Evolutionary conservation across 371 early-diverging fungal species (phyloP), one percentile per base, ranked within the genome.

Genomic region (Mucor velutinosus): DNA sequence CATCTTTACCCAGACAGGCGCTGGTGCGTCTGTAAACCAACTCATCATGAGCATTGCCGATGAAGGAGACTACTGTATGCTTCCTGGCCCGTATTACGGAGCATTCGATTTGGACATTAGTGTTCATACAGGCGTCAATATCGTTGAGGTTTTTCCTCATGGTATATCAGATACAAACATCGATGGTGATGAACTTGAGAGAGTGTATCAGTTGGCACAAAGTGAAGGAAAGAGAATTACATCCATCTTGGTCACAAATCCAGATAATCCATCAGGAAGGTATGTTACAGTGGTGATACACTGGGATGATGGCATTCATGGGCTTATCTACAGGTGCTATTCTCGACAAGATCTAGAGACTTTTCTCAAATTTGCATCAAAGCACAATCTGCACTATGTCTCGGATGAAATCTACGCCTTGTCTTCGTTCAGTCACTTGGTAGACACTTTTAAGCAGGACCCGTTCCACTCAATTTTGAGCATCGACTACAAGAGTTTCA

Each of bases 391-490:
- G 11, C 93, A 91, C 66, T 76, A 89, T n/a, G 72, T 93, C 7
- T 80, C 86, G 66, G 95, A 95, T 71, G 95, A 95, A 67, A 90
- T 95, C 29, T 95, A 94, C 75, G 93, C 88, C 8, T 76, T 94
- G 12, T 91, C 93, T 0, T 78, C 87, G 15, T 92, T 86, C 66
- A 75, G 71, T 19, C 79, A 82, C 27, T 60, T 77, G 2, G 39
- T 74, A 7, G 49, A 65, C 0, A n/a, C 58, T 1, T 43, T 21
- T 4, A 49, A 23, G 25, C 21, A 66, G 2, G 53, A 66, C 39
- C 67, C 67, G 1, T 71, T 71, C 55, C 17, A 59, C 1, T 71
- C 71, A 0, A 78, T 89, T 5, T 72, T 92, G 35, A 81, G 86
- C 32, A 65, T 88, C 35, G 65, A 73, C 5, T 85, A 87, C 60